Evolutionary conservation across 2,329 filamentous ascomycete species (phyloP), one percentile per base, ranked within the genome.

Genomic region (Mycosphaerella arachidis): DNA sequence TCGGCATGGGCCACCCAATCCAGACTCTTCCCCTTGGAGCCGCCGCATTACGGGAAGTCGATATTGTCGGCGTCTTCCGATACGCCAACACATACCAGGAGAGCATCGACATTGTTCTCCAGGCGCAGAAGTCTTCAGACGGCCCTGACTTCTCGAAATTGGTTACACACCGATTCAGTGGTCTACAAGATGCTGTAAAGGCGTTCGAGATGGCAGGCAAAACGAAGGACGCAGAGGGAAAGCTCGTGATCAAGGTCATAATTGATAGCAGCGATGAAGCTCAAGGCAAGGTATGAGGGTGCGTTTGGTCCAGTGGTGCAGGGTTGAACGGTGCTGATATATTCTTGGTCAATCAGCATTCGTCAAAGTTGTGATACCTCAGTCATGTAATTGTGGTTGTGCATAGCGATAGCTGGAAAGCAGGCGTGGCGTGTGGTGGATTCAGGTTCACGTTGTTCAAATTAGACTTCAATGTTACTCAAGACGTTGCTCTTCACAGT

Each of bases 1-100:
- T 92, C 27, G 89, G 89, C 56, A 92, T 92, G 89, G 89, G 89
- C 40, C 89, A 84, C 5, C 88, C 89, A 0, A 83, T 91, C 55
- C 88, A 91, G 72, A 91, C 87, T 0, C 79, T 92, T 1, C 88
- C 88, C 1, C 78, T 92, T 50, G 89, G 86, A 7, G 86, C 87
- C 5, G 88, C 88, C 3, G 87, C 89, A 43, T 78, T 91, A 30
- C 83, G 88, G 40, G 89, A 92, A 75, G 86, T 92, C 48, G 89
- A 92, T 70, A 87, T 92, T 33, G 76, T 91, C n/a, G 88, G 88
- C 35, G 86, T 91, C 31, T 91, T 92, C 76, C 82, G 89, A 52
- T 92, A 92, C 67, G 87, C 87, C 20, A 89, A 91, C 73, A 90
- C 88, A 0, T 92, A 91, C 69, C 80, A 84, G 4, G 86, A 84